phyloP scores from a whole-genome alignment of 2,329 filamentous ascomycete species.

The Sarocladium strictum region DNA sequence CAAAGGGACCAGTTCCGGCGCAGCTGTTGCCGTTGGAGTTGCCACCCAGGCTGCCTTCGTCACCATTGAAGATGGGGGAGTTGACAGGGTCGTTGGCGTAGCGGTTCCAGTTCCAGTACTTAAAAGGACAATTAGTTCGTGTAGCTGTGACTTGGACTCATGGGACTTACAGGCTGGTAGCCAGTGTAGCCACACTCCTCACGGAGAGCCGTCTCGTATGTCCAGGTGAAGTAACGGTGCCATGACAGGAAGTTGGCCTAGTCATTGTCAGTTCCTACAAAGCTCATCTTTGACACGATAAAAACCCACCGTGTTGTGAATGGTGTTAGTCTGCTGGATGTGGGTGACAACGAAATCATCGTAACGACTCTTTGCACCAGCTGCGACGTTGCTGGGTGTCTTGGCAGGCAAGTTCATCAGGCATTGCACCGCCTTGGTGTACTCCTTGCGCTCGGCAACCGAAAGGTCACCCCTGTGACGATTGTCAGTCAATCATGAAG shows the following conservation, averaged over 20 bases:
- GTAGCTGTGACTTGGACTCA: slow-evolving; percentile 6
- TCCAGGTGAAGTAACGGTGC: slow-evolving; percentile 26
- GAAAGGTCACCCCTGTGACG: slow-evolving; percentile 18
- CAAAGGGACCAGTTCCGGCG: not conserved
- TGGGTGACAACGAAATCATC: slow-evolving; percentile 47
- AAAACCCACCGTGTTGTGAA: slow-evolving; percentile 31
- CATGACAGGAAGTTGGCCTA: slow-evolving; percentile 23
- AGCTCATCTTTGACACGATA: not conserved
- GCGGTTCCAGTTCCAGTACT: slow-evolving; percentile 41
- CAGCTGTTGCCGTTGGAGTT: slow-evolving; percentile 1
- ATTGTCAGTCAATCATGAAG: not conserved
- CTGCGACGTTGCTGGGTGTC: slow-evolving; percentile 25
- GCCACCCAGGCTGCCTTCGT: not conserved
- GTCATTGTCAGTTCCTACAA: not conserved
- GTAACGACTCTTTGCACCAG: slow-evolving; percentile 38
- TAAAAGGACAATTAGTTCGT: not conserved
- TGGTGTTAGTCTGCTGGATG: slow-evolving; percentile 37
- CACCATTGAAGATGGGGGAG: slow-evolving; percentile 44
- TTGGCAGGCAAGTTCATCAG: slow-evolving; percentile 31
- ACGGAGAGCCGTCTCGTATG: slow-evolving; percentile 24
- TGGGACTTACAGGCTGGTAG: slow-evolving; percentile 26
- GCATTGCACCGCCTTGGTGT: slow-evolving; percentile 40
- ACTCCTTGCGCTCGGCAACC: slow-evolving; percentile 24
- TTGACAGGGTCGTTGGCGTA: slow-evolving; percentile 19
- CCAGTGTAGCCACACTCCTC: slow-evolving; percentile 31